Percentiles rank a stretch among this genome's conserved stretches.
Conservation (phyloP, 192 early-diverging fungal species). For the Coemansia sp. region DNA sequence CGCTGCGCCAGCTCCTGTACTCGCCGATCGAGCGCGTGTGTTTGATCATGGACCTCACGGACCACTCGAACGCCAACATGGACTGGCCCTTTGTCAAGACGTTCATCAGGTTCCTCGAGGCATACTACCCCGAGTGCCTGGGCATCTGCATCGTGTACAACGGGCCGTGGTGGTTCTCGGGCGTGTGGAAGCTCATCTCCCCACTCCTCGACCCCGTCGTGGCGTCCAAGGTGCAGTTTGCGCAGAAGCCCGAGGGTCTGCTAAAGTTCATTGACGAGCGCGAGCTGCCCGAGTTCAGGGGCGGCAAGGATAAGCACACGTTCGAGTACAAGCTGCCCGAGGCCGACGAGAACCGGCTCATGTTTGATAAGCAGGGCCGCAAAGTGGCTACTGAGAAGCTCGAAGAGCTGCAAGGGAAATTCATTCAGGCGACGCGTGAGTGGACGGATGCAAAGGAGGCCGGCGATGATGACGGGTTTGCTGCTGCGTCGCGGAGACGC, state of each 20-base stretch:
- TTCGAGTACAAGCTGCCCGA: slow-evolving; percentile 57
- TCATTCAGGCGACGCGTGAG: slow-evolving; percentile 49
- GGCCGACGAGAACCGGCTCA: slow-evolving; percentile 55
- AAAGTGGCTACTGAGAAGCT: slow-evolving; percentile 37
- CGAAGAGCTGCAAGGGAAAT: slow-evolving; percentile 35
- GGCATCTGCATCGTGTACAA: slow-evolving; percentile 80
- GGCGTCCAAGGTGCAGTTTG: slow-evolving; percentile 81
- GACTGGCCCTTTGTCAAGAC: slow-evolving; percentile 82
- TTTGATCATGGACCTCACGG: slow-evolving; percentile 79
- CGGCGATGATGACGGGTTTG: slow-evolving; percentile 38
- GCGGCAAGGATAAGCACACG: slow-evolving; percentile 62
- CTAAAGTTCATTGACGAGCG: slow-evolving; percentile 62
- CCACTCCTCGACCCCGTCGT: slow-evolving; percentile 90
- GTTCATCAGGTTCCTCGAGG: slow-evolving; percentile 79
- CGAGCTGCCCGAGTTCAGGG: slow-evolving; percentile 63
- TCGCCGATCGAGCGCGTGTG: slow-evolving; percentile 68
- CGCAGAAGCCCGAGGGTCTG: slow-evolving; percentile 66
- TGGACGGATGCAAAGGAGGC: slow-evolving; percentile 51
- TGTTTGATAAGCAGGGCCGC: slow-evolving; percentile 56
- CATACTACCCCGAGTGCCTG: slow-evolving; percentile 89
- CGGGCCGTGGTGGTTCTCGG: slow-evolving; percentile 91
- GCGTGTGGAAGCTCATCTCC: slow-evolving; percentile 82
- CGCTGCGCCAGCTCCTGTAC: slow-evolving; percentile 60
- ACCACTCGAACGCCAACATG: slow-evolving; percentile 75
- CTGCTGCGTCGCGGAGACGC: slow-evolving; percentile 10